Base-by-base conservation (phyloP, 176 grass and related monocot genomes). In the Aegilops speltoides region DNA sequence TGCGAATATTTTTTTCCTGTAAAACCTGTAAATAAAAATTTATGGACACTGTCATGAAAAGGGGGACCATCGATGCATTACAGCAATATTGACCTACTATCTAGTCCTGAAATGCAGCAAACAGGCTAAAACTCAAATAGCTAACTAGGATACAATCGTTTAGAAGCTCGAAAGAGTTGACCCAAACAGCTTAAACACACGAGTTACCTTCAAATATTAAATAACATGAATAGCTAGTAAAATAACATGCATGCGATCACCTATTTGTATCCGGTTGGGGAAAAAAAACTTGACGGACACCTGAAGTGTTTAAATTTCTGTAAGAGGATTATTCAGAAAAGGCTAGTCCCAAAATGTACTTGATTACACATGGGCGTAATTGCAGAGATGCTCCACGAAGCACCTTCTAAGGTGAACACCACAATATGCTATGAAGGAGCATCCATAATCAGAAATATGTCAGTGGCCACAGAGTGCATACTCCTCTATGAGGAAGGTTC, bases 1-100 rank as follows among this genome's bases (percentile, higher is more conserved):
- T 97, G 84, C 84, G 91, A 62, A 97, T 89, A n/a, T 79, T 87
- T 60, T 93, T 95, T 82, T 95, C 95, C 83, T 97, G 92, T 45
- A 97, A 81, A 88, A 95, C 84, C 89, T 98, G 86, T 33, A 45
- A 22, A 67, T 82, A 75, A 22, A 20, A 46, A 7, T 14, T 50
- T 41, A 41, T 11, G 40, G 40, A 41, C 2, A 41, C 40, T 41
- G 40, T 41, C 40, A 41, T 41, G 40, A 41, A 41, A 41, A 3
- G 40, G 40, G 40, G 38, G 38, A 23, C 14, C n/a, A 25, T 64
- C 2, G 10, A 7, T n/a, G 5, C 19, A 36, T 78, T 36, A 36
- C 10, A 57, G 25, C 29, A 22, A 63, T 19, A 79, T 54, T 3
- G 20, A 32, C 76, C 52, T 28, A 4, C 24, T 65, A 67, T 67